Evolutionary conservation across 2,329 filamentous ascomycete species (phyloP).

Genomic region (Xenoacremonium recifei): DNA sequence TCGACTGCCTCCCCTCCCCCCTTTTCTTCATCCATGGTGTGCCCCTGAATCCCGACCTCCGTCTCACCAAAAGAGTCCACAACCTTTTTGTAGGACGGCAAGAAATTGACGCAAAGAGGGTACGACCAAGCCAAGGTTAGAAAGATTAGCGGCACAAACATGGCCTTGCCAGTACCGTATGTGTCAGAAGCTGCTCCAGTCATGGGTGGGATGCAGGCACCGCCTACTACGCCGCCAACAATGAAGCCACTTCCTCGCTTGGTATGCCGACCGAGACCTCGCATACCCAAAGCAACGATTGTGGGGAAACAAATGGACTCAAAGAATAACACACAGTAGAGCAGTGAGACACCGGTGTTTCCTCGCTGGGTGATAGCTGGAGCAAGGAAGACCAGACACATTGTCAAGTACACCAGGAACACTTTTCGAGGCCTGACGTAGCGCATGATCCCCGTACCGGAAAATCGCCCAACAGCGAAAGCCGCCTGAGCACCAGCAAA

Average conservation of each 20-base stretch:
- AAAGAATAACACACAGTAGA: conserved; percentile 73
- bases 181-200: conserved; percentile 66
- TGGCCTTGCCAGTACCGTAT: conserved; percentile 58
- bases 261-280: conserved; percentile 72
- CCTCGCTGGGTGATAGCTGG: conserved; percentile 46
- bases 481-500: conserved; percentile 72
- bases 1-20: conserved; percentile 12
- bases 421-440: conserved; percentile 64
- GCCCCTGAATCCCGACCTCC: conserved; percentile 38
- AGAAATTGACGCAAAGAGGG: conserved; percentile 63
- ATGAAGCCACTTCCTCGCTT: conserved; percentile 72
- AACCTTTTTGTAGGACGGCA: conserved; percentile 60
- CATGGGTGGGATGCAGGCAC: conserved; percentile 71
- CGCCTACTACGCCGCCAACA: conserved; percentile 68
- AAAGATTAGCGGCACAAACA: conserved; percentile 64
- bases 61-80: conserved; percentile 56
- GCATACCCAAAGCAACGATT: conserved; percentile 75
- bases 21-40: conserved; percentile 29
- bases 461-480: conserved; percentile 72
- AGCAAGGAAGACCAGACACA: conserved; percentile 62
- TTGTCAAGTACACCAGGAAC: conserved; percentile 63
- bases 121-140: conserved; percentile 58
- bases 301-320: conserved; percentile 80
- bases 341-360: conserved; percentile 55
- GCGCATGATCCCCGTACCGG: conserved; percentile 65